phyloP scores from a whole-genome alignment of 1,284 basidiomycete genomes.

The Leccinum solheimii region DNA sequence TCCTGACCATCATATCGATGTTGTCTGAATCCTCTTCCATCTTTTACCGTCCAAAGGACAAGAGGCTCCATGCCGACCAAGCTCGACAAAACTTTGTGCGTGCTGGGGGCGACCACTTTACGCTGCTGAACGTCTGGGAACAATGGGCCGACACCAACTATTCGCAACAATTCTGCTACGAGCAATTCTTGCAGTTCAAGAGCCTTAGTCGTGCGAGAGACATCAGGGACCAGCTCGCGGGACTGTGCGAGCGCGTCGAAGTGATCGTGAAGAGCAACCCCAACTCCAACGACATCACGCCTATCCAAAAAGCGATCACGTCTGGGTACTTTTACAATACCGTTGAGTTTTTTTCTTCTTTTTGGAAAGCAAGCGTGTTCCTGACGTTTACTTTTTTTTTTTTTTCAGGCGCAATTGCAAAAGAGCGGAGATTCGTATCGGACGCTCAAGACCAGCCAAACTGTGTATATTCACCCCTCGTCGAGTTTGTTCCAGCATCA shows the following conservation, averaged over 20 bases:
- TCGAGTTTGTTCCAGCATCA: slow-evolving; percentile 94
- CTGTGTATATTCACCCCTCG: slow-evolving; percentile 95
- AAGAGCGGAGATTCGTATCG: slow-evolving; percentile 92
- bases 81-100: slow-evolving; percentile 96
- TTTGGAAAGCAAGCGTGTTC: too few relatives aligned
- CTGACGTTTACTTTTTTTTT: slow-evolving; percentile 5
- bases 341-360: slow-evolving; percentile 39
- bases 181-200: slow-evolving; percentile 98
- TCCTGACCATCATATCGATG: slow-evolving; percentile 97
- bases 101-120: slow-evolving; percentile 97
- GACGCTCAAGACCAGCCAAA: slow-evolving; percentile 92
- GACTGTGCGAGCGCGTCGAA: slow-evolving; percentile 95
- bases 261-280: slow-evolving; percentile 86
- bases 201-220: slow-evolving; percentile 92
- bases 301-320: slow-evolving; percentile 93
- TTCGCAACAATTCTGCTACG: slow-evolving; percentile 92
- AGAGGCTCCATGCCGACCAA: slow-evolving; percentile 93
- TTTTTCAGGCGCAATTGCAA: slow-evolving; percentile 74
- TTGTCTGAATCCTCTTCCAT: slow-evolving; percentile 92
- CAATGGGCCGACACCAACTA: slow-evolving; percentile 98
- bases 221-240: slow-evolving; percentile 93
- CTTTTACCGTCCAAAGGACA: slow-evolving; percentile 98
- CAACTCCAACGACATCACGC: slow-evolving; percentile 88
- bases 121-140: slow-evolving; percentile 95
- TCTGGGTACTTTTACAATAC: slow-evolving; percentile 98